These are phyloP conservation scores for Gossypium davidsonii DNA, from an alignment of 441 rosid species.

Conservation along the genomic window DNA sequence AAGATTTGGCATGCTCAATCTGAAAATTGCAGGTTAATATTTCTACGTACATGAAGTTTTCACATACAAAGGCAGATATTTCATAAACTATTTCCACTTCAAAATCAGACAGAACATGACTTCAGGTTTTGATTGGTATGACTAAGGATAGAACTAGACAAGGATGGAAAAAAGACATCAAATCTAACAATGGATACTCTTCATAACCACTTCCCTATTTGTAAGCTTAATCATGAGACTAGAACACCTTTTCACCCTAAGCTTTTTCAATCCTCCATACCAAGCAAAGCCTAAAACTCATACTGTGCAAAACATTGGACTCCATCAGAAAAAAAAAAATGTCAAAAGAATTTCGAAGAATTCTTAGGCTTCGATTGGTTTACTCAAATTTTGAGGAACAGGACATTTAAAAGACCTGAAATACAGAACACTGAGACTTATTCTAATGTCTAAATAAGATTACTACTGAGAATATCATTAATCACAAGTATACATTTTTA, in stretches of 20 bases:
- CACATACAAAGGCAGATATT: not conserved
- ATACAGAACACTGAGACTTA: not conserved
- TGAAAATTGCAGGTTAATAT: constrained; percentile 30
- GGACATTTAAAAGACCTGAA: not conserved
- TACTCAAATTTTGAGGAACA: not conserved
- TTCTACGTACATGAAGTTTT: constrained; percentile 1
- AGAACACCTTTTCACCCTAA: not conserved
- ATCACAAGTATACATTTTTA: not conserved
- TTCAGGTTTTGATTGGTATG: not conserved
- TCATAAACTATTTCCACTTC: not conserved
- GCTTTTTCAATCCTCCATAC: not conserved
- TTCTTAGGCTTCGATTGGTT: not conserved
- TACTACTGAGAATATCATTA: constrained; percentile 2
- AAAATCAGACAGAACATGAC: constrained; percentile 10
- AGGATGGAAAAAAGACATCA: not conserved
- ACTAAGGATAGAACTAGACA: not conserved
- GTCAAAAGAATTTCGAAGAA: not conserved
- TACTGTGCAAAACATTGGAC: not conserved
- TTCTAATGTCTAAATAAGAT: not conserved
- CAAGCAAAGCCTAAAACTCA: not conserved
- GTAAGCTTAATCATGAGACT: not conserved
- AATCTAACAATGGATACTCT: not conserved
- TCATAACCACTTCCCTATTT: not conserved
- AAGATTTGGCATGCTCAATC: constrained; percentile 66
- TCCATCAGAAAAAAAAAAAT: not conserved